Conservation (phyloP, 768 basidiomycete species). For the Hericium alpestre region DNA sequence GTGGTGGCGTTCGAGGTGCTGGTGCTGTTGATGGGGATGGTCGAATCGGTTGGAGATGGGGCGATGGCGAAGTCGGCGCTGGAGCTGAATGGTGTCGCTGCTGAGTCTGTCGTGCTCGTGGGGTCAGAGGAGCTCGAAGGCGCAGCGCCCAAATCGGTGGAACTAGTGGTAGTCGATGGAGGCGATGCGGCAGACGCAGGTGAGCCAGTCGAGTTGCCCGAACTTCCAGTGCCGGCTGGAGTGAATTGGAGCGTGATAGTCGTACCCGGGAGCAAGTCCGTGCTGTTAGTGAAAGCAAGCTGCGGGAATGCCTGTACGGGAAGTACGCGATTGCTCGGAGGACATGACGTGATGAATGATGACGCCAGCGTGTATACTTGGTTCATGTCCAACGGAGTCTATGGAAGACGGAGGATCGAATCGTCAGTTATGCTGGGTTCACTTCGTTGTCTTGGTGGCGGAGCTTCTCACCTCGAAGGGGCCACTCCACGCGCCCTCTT, state of each 20-base stretch:
- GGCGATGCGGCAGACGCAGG: too few relatives aligned
- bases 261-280: not conserved
- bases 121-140: too few relatives aligned
- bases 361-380: slow-evolving; percentile 31
- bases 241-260: slow-evolving; percentile 4
- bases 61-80: too few relatives aligned
- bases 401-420: slow-evolving; percentile 1
- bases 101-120: too few relatives aligned
- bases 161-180: too few relatives aligned
- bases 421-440: slow-evolving; percentile 21
- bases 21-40: too few relatives aligned
- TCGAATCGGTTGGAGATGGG: too few relatives aligned
- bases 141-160: too few relatives aligned
- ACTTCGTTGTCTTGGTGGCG: slow-evolving; percentile 11
- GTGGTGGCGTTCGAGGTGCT: not conserved
- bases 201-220: not conserved
- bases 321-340: slow-evolving; percentile 37
- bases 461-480: slow-evolving; percentile 35
- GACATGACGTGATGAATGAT: slow-evolving; percentile 43
- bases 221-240: not conserved
- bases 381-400: slow-evolving; percentile 32
- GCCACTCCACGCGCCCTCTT: slow-evolving; percentile 45
- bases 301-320: slow-evolving; percentile 43
- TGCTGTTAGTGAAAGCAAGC: slow-evolving; percentile 22
- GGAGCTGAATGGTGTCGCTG: too few relatives aligned